Percentiles rank a stretch among this genome's conserved stretches.
Conservation (phyloP, 2,329 filamentous ascomycete genomes). For the Colletotrichum sp. region DNA sequence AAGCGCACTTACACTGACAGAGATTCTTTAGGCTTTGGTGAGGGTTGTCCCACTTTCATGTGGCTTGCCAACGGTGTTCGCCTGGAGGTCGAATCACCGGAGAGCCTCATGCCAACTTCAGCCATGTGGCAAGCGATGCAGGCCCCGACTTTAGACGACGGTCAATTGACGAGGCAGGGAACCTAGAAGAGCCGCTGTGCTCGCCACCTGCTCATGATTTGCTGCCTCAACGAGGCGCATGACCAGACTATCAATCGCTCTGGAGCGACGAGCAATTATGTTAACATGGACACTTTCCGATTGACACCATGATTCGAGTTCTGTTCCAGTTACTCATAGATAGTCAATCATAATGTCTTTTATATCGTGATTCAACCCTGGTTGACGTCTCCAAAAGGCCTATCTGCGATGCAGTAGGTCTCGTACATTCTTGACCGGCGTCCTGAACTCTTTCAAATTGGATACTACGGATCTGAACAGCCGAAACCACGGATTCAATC, state of each 20-base stretch:
- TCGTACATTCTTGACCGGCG: accelerated
- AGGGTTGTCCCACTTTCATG: neutral
- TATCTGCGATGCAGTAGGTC: no score
- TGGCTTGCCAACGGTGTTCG: neutral
- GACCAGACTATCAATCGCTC: neutral
- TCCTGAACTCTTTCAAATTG: no score
- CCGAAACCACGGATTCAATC: neutral
- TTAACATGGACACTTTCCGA: neutral
- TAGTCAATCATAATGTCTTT: accelerated
- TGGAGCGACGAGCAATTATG: neutral
- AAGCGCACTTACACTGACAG: neutral
- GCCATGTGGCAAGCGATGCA: neutral
- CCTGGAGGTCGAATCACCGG: neutral
- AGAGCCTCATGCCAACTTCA: neutral
- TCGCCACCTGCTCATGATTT: neutral
- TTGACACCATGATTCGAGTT: accelerated
- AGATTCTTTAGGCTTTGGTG: neutral
- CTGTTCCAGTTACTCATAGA: neutral
- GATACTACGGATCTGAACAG: neutral
- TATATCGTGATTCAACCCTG: accelerated
- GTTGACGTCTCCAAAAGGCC: neutral
- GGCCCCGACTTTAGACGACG: neutral
- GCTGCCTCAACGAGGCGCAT: neutral
- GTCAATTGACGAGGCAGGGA: neutral
- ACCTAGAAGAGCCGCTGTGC: neutral